Evolutionary conservation across 371 early-diverging fungal genomes (phyloP).

Genomic region (Syncephalastrum monosporum): DNA sequence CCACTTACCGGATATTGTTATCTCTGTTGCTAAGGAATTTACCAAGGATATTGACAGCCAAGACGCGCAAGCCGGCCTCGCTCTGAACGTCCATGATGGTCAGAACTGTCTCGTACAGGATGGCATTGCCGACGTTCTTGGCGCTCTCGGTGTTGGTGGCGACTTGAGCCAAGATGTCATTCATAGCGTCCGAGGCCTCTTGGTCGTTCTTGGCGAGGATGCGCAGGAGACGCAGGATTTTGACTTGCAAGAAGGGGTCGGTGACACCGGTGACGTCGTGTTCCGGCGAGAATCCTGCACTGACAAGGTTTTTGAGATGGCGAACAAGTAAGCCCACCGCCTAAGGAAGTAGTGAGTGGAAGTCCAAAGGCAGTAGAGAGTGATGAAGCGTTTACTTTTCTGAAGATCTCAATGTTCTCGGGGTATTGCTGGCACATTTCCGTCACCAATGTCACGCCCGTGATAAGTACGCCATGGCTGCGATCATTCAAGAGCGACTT

Average conservation of each 20-base stretch:
- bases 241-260: conserved; percentile 97
- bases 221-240: conserved; percentile 87
- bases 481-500: conserved; percentile 84
- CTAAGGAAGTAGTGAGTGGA: conserved; percentile 23
- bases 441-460: conserved; percentile 86
- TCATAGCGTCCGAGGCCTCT: conserved; percentile 92
- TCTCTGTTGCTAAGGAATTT: conserved; percentile 92
- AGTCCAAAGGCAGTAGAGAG: no score
- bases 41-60: conserved; percentile 97
- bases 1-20: conserved; percentile 88
- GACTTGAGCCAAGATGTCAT: conserved; percentile 95
- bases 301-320: conserved; percentile 85
- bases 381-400: conserved; percentile 47
- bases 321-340: conserved; percentile 84
- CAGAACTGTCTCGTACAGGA: conserved; percentile 94
- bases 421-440: conserved; percentile 84
- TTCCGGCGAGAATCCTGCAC: conserved; percentile 90
- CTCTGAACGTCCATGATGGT: conserved; percentile 95
- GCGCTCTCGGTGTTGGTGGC: conserved; percentile 93
- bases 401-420: conserved; percentile 67
- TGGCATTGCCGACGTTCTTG: conserved; percentile 96
- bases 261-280: conserved; percentile 95
- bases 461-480: conserved; percentile 94
- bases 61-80: conserved; percentile 86
- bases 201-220: conserved; percentile 84